These are phyloP conservation scores for Nyssa sinensis DNA, from an alignment of 148 eudicot genomes.

Conservation along the genomic window DNA sequence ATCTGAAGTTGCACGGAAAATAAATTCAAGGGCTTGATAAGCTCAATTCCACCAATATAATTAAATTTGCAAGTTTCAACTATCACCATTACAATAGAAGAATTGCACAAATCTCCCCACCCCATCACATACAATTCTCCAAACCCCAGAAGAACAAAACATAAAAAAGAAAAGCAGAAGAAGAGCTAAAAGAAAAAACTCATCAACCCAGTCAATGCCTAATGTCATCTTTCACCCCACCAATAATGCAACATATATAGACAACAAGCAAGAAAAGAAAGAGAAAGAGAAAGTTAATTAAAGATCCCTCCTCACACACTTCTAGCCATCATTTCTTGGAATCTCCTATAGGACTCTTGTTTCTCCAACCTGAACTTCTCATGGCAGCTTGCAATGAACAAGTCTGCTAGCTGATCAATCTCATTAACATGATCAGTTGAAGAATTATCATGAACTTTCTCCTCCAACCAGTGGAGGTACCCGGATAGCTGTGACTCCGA, in stretches of 20 bases:
- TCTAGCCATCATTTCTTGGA: constrained; percentile 96
- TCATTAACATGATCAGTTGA: constrained; percentile 36
- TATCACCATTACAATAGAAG: constrained; percentile 15
- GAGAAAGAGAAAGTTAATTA: not conserved
- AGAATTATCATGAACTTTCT: constrained; percentile 34
- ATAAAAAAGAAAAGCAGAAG: too few species aligned
- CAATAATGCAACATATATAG: not conserved
- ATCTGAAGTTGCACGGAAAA: not conserved
- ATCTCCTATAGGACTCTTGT: constrained; percentile 83
- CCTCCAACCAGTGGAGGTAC: constrained; percentile 94
- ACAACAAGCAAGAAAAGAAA: not conserved
- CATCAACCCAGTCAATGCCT: not conserved
- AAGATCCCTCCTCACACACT: constrained; percentile 37
- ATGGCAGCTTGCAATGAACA: constrained; percentile 83
- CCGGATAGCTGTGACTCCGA: constrained; percentile 51
- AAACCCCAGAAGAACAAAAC: too few species aligned
- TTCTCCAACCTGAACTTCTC: constrained; percentile 97
- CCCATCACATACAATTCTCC: constrained; percentile 46
- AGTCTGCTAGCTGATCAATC: constrained; percentile 82
- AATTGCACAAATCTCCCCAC: constrained; percentile 23
- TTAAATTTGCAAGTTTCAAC: constrained; percentile 13
- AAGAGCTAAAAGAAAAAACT: too few species aligned
- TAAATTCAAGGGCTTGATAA: not conserved
- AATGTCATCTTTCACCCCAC: not conserved
- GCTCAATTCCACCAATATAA: not conserved